Base-by-base conservation (phyloP, 179 eudicot genomes). In the Vitellaria paradoxa region DNA sequence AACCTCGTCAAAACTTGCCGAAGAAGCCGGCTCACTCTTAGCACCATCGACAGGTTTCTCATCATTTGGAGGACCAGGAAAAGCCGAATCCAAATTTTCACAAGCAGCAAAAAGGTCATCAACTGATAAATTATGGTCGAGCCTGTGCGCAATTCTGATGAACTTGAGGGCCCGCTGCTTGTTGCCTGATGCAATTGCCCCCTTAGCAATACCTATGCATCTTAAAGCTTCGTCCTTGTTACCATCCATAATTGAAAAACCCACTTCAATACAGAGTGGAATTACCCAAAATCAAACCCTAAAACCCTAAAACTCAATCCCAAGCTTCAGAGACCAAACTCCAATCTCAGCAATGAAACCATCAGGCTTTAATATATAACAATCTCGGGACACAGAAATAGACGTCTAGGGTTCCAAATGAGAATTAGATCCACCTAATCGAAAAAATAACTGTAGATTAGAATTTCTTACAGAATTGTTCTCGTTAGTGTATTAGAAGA, bases 171-270 rank as follows among this genome's bases (percentile, higher is more conserved):
- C 99, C 30, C 89, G 88, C n/a, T 84, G 77, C 77, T 89, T 96
- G 61, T 91, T 90, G 2, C 99, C 97, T 2, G 98, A 85, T 5
- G 97, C 84, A 77, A 96, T 93, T 52, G 99, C 98, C 71, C 85
- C 94, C 68, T 88, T 91, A 47, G 94, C 99, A 70, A 91, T 93
- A 9, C 83, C 82, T 65, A 93, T 68, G 77, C 97, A 96, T 83
- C 87, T 93, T 13, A 89, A 53, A 18, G 99, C 98, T 81, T 96
- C 99, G 66, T 93, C 99, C 81, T 93, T 96, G 81, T 96, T 96
- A 77, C 98, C 63, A 78, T 93, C 98, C 99, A 96, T 92, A 59
- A 61, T 61, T 30, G 20, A 74, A 74, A n/a, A 52, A 8, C 52
- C 78, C 61, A 75, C 60, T 64, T 50, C 47, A 5, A 18, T 17